phyloP scores from a whole-genome alignment of 495 filamentous ascomycete species.

The Neurospora sublineolata region DNA sequence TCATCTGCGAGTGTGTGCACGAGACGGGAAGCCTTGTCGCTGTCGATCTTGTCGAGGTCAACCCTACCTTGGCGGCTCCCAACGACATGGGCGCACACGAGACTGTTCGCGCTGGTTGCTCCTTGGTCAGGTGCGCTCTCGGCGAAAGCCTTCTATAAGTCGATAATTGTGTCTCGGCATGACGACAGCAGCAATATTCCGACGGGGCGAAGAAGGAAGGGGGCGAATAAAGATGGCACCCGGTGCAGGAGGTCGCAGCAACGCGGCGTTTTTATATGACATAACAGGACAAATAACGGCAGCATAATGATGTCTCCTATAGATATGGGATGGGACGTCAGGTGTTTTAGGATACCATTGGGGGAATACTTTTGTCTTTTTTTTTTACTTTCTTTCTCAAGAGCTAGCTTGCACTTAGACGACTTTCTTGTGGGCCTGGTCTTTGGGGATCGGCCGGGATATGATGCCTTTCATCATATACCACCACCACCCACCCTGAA shows the following conservation, averaged over 20 bases:
- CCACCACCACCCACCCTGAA: neutral
- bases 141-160: constrained; percentile 74
- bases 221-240: neutral
- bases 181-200: neutral
- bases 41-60: constrained; percentile 93
- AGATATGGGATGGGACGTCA: neutral
- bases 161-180: too few relatives aligned
- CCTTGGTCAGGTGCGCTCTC: constrained; percentile 78
- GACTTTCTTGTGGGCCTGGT: neutral
- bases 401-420: neutral
- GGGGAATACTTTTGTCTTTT: neutral
- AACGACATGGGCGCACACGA: constrained; percentile 60
- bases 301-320: constrained; percentile 1
- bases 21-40: constrained; percentile 84
- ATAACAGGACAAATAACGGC: neutral
- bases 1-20: constrained; percentile 93
- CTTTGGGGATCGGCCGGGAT: neutral
- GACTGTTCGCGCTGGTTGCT: constrained; percentile 83
- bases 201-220: neutral
- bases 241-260: neutral
- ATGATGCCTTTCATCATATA: neutral
- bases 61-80: constrained; percentile 64
- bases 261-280: neutral
- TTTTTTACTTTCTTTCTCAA: neutral
- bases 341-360: neutral